Evolutionary conservation across 768 basidiomycete genomes (phyloP), one percentile per base, ranked within the genome.

Genomic region (Hygrocybe coccinea): DNA sequence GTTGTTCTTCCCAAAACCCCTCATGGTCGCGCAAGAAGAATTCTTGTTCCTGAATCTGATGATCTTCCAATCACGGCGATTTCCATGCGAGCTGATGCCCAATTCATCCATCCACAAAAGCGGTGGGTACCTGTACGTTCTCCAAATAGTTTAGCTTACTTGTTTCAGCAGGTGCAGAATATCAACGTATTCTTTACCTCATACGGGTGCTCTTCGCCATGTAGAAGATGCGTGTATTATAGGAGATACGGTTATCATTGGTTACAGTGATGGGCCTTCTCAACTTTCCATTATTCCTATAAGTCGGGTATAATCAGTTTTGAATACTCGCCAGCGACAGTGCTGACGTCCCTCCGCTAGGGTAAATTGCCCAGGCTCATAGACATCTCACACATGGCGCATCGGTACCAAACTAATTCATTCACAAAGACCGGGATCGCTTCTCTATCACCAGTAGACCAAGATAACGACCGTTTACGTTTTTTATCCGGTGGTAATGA

Each of bases 401-500:
- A 43, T 21, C n/a, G 21, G 21, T 6, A n/a, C 39, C 39, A 10
- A 43, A 21, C 7, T 10, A 21, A 22, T 38, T 46, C 17, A 34
- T 37, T 35, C 37, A 33, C 34, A 6, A 55, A 48, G 21, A 14
- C 33, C 45, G 44, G 39, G 9, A 2, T 49, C 46, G 33, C 24
- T 14, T 54, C 41, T 22, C n/a, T 47, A 5, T 7, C 21, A 22
- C 21, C 38, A 45, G 24, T 43, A n/a, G 39, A 43, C 21, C 21
- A n/a, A n/a, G 21, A 21, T 43, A 3, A 21, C n/a, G 15, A n/a
- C 15, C 39, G 21, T n/a, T 21, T 43, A n/a, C 39, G 10, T 4
- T 81, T 82, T 65, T 70, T 80, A 54, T 74, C 79, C 35, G 79
- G 78, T 51, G 79, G 76, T 25, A 69, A 75, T 60, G 78, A 81